Base-by-base conservation (phyloP, 768 basidiomycete genomes). In the Tubosaeta brunneosetosa region DNA sequence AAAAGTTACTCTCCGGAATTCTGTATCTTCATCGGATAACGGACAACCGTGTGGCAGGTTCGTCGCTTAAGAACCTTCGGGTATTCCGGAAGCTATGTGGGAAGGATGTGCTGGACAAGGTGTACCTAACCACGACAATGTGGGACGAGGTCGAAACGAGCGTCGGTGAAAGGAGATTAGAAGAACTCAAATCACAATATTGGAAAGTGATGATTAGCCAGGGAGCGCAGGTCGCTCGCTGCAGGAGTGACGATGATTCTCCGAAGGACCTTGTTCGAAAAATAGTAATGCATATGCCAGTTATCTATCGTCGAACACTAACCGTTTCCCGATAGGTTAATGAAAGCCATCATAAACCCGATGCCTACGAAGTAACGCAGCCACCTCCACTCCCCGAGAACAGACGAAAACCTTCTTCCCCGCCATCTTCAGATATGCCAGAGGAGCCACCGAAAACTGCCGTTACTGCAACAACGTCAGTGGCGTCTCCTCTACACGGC, bases 21-120 rank as follows among this genome's bases (percentile, higher is more conserved):
- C 12, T 76, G n/a, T 76, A 74, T 50, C 52, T 76, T 13, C 74
- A 76, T 50, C 66, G 70, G 12, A 76, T 76, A 32, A 61, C 71
- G 3, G 72, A 74, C 36, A 68, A 68, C 46, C 64, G 72, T 2
- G 66, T 74, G 64, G 61, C 60, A 0, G 74, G 69, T 11, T 60
- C 67, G 0, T 59, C 70, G 1, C 49, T 65, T 19, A 70, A 57
- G 40, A 73, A 29, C 29, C 29, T 74, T 25, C 58, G 56, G 5
- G 59, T 73, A 61, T 74, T 76, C 45, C 44, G 42, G 36, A 38
- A 57, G 27, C 19, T 68, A 16, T 69, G 68, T n/a, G 66, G 69
- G 50, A 14, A 47, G 55, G 44, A 60, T 55, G 47, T 70, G 49
- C 50, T 70, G 16, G 52, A 53, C 0, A 68, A 69, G 16, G 42